phyloP scores from a whole-genome alignment of 192 early-diverging fungal genomes.

The Phlyctochytrium planicorne region DNA sequence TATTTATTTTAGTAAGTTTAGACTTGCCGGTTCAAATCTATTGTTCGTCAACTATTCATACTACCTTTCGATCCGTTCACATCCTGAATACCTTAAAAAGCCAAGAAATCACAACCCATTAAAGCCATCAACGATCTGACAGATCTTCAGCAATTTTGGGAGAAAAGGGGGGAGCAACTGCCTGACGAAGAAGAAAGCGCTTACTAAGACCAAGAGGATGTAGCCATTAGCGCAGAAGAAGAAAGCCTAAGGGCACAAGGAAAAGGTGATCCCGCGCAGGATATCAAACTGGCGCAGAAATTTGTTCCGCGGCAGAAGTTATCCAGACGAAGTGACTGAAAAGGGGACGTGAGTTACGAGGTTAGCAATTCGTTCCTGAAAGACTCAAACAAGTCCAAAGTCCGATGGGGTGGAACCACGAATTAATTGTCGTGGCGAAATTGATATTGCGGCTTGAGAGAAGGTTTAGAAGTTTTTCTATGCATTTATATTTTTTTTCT shows the following conservation, averaged over 20 bases:
- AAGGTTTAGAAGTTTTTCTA: no score
- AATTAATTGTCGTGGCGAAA: no score
- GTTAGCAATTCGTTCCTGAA: constrained; percentile 3
- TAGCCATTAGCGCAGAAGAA: constrained; percentile 15
- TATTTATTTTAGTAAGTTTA: neutral
- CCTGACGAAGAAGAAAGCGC: no score
- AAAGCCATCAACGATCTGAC: constrained; percentile 70
- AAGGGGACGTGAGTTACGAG: constrained; percentile 12
- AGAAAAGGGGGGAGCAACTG: constrained; percentile 55
- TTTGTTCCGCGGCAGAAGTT: neutral
- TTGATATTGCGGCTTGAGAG: no score
- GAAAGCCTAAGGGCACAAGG: constrained; percentile 7
- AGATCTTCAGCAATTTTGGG: constrained; percentile 68
- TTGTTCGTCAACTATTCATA: constrained; percentile 91
- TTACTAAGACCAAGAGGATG: constrained; percentile 25
- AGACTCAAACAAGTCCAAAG: no score
- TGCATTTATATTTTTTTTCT: no score
- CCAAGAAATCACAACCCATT: constrained; percentile 81
- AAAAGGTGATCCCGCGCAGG: neutral
- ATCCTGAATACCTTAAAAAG: constrained; percentile 52
- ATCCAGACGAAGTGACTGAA: constrained; percentile 13
- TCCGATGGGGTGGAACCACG: no score
- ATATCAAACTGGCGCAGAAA: constrained; percentile 1
- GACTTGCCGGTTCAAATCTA: neutral
- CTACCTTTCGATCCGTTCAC: constrained; percentile 69